phyloP scores from a whole-genome alignment of 805 yeast species.

The Saturnispora sekii region DNA sequence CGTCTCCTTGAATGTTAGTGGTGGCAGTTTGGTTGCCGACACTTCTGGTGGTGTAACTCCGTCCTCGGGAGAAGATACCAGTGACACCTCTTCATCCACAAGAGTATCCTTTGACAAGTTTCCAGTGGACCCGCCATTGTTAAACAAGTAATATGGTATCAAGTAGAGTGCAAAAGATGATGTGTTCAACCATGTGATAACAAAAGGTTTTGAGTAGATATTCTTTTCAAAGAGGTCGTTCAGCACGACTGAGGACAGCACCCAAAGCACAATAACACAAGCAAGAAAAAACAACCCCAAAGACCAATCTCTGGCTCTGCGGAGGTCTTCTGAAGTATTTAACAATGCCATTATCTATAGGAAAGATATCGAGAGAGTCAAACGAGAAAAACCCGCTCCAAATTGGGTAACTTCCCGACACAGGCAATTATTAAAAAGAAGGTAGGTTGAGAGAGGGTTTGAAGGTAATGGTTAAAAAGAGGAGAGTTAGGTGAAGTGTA shows the following conservation, averaged over 20 bases:
- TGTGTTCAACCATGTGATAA: constrained; percentile 87
- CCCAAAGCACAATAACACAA: constrained; percentile 83
- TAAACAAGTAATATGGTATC: constrained; percentile 37
- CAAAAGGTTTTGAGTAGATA: constrained; percentile 74
- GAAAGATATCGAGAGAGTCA: not conserved
- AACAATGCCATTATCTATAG: not conserved
- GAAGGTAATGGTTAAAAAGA: no score
- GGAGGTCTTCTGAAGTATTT: not conserved
- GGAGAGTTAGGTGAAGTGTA: no score
- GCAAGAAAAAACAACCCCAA: constrained; percentile 66
- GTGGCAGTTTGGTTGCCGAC: constrained; percentile 5
- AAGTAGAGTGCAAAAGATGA: constrained; percentile 74
- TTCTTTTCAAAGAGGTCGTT: constrained; percentile 64
- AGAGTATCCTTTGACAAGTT: not conserved
- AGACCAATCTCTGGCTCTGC: constrained; percentile 44
- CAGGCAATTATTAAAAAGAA: no score
- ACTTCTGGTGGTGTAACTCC: not conserved
- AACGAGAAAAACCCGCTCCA: not conserved
- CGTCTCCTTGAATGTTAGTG: constrained; percentile 49
- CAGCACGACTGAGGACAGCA: constrained; percentile 75
- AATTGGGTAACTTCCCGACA: not conserved
- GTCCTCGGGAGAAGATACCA: constrained; percentile 2
- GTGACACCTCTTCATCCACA: constrained; percentile 2
- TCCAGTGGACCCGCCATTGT: constrained; percentile 10
- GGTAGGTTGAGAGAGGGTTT: no score